A percentile compares a stretch with the other conserved stretches of the same genome.
phyloP scores from a whole-genome alignment of 1,139 yeast genomes.

The Yamadazyma oceani region DNA sequence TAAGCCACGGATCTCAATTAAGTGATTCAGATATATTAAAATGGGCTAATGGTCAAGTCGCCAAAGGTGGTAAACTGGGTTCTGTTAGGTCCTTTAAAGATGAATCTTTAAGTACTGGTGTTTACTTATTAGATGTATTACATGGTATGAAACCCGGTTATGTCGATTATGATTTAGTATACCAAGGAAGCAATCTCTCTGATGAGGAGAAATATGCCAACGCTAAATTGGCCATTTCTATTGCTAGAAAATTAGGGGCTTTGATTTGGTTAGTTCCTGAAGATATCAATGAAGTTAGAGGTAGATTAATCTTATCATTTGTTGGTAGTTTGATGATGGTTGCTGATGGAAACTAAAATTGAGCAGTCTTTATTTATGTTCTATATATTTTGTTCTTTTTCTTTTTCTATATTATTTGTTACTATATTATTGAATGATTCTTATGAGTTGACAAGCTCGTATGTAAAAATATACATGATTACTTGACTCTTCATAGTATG shows the following conservation, averaged over 20 bases:
- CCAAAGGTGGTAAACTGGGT: conserved; percentile 74
- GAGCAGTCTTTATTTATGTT: not conserved
- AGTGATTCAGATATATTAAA: conserved; percentile 82
- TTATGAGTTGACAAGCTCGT: too few species aligned
- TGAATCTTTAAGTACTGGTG: conserved; percentile 69
- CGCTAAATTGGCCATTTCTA: conserved; percentile 95
- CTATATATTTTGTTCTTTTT: too few species aligned
- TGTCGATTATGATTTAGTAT: conserved; percentile 90
- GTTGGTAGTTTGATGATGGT: conserved; percentile 88
- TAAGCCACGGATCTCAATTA: conserved; percentile 61
- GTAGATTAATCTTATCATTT: conserved; percentile 89
- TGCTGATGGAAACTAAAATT: conserved; percentile 17
- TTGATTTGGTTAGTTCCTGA: conserved; percentile 99
- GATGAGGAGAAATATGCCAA: conserved; percentile 91
- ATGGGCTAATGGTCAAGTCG: conserved; percentile 89
- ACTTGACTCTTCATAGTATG: too few species aligned
- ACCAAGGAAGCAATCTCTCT: conserved; percentile 58
- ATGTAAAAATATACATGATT: too few species aligned
- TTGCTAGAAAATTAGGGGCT: conserved; percentile 97
- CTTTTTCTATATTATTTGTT: too few species aligned
- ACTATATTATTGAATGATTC: too few species aligned
- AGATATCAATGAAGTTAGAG: conserved; percentile 93
- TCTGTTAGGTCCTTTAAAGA: conserved; percentile 85
- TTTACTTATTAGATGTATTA: conserved; percentile 83
- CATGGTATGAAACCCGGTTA: conserved; percentile 96